These are phyloP conservation scores for Neonectria coccinea DNA, from an alignment of 2,329 filamentous ascomycete genomes.

Conservation along the genomic window DNA sequence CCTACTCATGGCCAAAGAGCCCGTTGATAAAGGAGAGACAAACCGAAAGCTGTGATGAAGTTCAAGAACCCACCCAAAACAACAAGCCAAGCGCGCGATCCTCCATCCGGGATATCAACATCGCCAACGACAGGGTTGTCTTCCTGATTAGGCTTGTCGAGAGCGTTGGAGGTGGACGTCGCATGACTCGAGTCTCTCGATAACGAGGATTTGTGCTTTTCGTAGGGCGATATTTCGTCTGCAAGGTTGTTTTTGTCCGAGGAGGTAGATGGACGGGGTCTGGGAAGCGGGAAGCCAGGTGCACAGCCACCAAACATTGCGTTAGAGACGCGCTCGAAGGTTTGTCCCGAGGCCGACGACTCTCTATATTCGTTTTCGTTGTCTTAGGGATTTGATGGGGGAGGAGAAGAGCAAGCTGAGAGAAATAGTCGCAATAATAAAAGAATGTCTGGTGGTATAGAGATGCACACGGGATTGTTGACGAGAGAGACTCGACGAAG, in stretches of 20 bases:
- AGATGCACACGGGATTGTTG: neutral
- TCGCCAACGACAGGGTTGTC: neutral
- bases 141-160: neutral
- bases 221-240: neutral
- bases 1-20: neutral
- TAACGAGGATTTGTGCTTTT: neutral
- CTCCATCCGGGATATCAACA: slow-evolving; percentile 39
- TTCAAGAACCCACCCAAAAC: slow-evolving; percentile 49
- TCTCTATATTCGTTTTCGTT: neutral
- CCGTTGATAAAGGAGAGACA: neutral
- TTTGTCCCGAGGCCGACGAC: neutral
- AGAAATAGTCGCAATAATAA: neutral
- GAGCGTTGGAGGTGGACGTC: neutral
- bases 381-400: neutral
- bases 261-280: neutral
- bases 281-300: neutral
- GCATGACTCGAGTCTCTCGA: neutral
- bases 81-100: slow-evolving; percentile 48
- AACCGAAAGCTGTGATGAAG: slow-evolving; percentile 47
- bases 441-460: neutral
- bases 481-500: neutral
- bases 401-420: neutral
- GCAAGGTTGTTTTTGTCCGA: neutral
- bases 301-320: neutral
- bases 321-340: neutral